Base-by-base conservation (phyloP, 805 yeast genomes). In the Wickerhamomyces rabaulensis region DNA sequence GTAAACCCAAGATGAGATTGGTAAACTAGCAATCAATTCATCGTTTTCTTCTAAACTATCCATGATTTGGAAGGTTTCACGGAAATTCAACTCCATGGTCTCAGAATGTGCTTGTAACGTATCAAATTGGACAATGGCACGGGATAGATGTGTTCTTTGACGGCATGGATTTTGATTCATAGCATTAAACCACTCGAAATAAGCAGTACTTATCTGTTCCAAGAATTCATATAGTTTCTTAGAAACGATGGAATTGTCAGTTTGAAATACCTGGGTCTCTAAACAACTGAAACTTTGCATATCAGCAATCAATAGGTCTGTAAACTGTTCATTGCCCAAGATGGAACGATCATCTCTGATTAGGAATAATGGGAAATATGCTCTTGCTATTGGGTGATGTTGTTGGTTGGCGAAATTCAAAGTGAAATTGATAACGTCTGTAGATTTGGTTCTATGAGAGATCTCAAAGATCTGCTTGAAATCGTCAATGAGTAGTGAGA, bases 21-120 rank as follows among this genome's bases (percentile, higher is more conserved):
- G 88, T 58, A 87, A 67, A 0, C 82, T 76, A 1, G 78, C 71
- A 12, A 53, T 50, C 9, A 50, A 44, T 13, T 51, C 43, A 27
- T 59, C 42, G n/a, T 16, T 22, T 38, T 54, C 51, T 35, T 43
- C 57, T 15, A 64, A 47, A 2, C 48, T 51, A 29, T 65, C 67
- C 23, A 62, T 57, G 22, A 74, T 55, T 20, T 67, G 66, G 49
- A 63, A 68, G 5, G 60, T 56, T 6, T 62, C 52, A 31, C 57
- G 64, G 8, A 76, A 46, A 7, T 68, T 70, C 15, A 72, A 52
- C 60, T 89, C 97, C 33, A 82, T 69, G 6, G 69, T 64, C 56
- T 88, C 95, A 44, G 85, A 74, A 37, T 75, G 74, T 9, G 86
- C 94, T 58, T 92, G 97, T 27, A 87, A 67, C 2, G 89, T 74